phyloP scores from a whole-genome alignment of 2,329 filamentous ascomycete genomes.

The Talaromyces albobiverticillius region DNA sequence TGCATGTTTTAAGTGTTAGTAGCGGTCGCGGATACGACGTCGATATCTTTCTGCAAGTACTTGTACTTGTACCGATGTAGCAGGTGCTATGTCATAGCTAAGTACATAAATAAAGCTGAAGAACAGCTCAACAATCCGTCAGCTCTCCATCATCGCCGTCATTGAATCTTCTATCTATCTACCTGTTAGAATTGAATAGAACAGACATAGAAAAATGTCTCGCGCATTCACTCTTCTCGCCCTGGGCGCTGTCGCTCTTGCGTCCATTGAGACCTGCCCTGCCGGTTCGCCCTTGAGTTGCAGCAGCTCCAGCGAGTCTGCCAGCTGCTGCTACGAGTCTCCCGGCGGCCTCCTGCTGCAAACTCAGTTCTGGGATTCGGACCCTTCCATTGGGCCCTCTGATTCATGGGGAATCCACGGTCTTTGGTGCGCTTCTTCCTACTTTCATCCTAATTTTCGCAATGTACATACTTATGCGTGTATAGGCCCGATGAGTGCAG shows the following conservation, averaged over 20 bases:
- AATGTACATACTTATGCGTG: neutral
- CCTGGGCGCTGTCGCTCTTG: conserved; percentile 16
- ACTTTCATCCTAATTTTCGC: neutral
- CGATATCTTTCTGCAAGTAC: neutral
- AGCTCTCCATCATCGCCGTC: too few species aligned
- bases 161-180: too few species aligned
- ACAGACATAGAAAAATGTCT: conserved; percentile 8
- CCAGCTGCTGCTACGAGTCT: conserved; percentile 59
- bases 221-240: conserved; percentile 5
- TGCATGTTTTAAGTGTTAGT: too few species aligned
- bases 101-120: neutral
- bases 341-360: conserved; percentile 57
- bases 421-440: conserved; percentile 44
- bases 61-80: neutral
- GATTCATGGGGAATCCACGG: conserved; percentile 60
- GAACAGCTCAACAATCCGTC: neutral
- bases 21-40: too few species aligned
- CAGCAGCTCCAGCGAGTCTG: conserved; percentile 29
- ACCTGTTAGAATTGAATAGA: neutral
- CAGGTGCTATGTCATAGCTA: too few species aligned
- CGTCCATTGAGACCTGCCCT: conserved; percentile 33
- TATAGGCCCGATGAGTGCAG: conserved; percentile 54
- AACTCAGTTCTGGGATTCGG: conserved; percentile 61
- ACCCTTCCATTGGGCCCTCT: conserved; percentile 52
- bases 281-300: conserved; percentile 56